A percentile compares a stretch with the other conserved stretches of the same genome.
Evolutionary conservation across 345 rosid species (phyloP).

Genomic region (Zanthoxylum bungeanum): DNA sequence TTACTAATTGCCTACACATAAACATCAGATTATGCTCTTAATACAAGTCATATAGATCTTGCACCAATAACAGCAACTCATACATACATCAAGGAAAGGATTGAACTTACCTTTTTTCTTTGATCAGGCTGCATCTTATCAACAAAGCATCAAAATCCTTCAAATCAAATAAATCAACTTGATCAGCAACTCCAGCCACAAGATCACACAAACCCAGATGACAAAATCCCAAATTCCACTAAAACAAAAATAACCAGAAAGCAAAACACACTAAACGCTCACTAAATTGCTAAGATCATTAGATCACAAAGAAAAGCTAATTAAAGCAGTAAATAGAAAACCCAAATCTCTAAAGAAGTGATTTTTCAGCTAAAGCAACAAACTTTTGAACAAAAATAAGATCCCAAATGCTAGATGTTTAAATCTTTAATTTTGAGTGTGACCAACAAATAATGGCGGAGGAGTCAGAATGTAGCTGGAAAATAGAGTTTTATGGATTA

Average conservation of each 20-base stretch:
- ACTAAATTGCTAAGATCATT: conserved; percentile 14
- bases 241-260: conserved; percentile 25
- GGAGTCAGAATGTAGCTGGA: conserved; percentile 32
- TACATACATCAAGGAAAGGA: not conserved
- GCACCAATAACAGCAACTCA: conserved; percentile 1
- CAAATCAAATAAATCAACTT: conserved; percentile 18
- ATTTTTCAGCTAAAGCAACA: conserved; percentile 5
- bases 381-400: conserved; percentile 14
- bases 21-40: not conserved
- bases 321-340: conserved; percentile 10
- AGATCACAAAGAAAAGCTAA: conserved; percentile 13
- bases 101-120: conserved; percentile 63
- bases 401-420: not conserved
- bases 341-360: conserved; percentile 11
- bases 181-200: conserved; percentile 22
- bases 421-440: not conserved
- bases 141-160: conserved; percentile 43
- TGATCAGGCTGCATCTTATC: conserved; percentile 92
- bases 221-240: conserved; percentile 6
- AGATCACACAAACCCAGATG: conserved; percentile 26
- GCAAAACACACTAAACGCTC: conserved; percentile 6
- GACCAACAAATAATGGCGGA: conserved; percentile 27
- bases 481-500: conserved; percentile 20
- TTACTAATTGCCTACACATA: not conserved
- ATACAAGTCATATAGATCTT: conserved; percentile 16